These are phyloP conservation scores for Orychophragmus violaceus DNA, from an alignment of 345 rosid genomes.

Conservation along the genomic window DNA sequence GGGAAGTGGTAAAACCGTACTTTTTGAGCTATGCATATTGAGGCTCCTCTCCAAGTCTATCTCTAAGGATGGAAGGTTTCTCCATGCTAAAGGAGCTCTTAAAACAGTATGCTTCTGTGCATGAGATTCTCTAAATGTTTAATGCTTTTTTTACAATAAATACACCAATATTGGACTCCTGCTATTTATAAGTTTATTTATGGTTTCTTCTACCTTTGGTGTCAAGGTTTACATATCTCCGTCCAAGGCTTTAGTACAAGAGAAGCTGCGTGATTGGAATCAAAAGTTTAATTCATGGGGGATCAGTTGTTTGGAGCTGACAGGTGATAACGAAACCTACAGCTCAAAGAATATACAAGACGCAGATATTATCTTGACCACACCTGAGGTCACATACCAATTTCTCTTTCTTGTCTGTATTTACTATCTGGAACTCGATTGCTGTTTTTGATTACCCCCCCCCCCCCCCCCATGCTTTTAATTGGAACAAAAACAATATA, in stretches of 20 bases:
- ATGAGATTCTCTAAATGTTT: background rate
- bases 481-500: background rate
- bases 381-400: constrained; percentile 71
- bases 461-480: background rate
- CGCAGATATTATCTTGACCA: constrained; percentile 86
- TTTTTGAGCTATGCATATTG: constrained; percentile 84
- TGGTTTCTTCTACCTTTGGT: constrained; percentile 23
- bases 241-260: constrained; percentile 94
- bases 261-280: constrained; percentile 91
- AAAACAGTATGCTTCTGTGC: constrained; percentile 58
- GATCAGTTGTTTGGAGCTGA: constrained; percentile 80
- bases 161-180: background rate
- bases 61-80: constrained; percentile 52
- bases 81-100: constrained; percentile 71
- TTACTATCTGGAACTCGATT: background rate
- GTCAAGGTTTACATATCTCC: constrained; percentile 84
- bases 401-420: background rate
- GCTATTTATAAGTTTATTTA: background rate
- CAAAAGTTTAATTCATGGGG: constrained; percentile 79
- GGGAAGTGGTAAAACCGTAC: constrained; percentile 95
- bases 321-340: constrained; percentile 83
- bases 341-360: constrained; percentile 68
- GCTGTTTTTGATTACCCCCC: background rate
- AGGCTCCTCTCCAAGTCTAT: constrained; percentile 82
- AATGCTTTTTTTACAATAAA: background rate